These are phyloP conservation scores for Ensete ventricosum DNA, from an alignment of 176 grass and related monocot species.

Conservation along the genomic window DNA sequence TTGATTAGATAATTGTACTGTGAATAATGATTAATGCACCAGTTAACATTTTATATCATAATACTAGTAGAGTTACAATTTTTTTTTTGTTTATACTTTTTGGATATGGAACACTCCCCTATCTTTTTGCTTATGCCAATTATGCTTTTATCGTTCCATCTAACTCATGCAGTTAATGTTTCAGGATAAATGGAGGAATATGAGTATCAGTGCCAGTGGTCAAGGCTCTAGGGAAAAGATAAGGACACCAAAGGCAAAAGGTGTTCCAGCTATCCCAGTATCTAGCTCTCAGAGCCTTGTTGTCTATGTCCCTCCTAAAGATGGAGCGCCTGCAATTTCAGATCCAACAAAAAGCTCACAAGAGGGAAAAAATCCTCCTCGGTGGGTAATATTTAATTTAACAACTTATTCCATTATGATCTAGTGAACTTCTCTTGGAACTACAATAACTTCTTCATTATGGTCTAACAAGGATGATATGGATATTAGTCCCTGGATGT, in stretches of 20 bases:
- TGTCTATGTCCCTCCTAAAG: constrained; percentile 24
- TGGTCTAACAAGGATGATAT: not conserved
- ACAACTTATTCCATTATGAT: not conserved
- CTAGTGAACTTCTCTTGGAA: not conserved
- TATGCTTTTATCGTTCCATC: constrained; percentile 3
- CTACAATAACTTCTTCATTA: not conserved
- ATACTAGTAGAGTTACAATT: not conserved
- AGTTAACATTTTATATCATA: not conserved
- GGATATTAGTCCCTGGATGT: not conserved
- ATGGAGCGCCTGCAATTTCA: constrained; percentile 21
- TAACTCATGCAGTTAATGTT: constrained; percentile 18
- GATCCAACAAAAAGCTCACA: constrained; percentile 42
- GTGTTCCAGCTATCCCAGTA: constrained; percentile 17
- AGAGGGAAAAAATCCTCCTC: constrained; percentile 39
- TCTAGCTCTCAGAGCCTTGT: constrained; percentile 22
- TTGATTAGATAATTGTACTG: not conserved
- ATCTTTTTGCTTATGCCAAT: not conserved
- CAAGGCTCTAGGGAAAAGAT: constrained; percentile 82
- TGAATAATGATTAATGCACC: not conserved
- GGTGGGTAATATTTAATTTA: constrained; percentile 34
- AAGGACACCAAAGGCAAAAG: constrained; percentile 44
- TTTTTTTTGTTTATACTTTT: not conserved
- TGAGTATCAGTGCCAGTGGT: constrained; percentile 82
- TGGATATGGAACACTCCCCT: not conserved
- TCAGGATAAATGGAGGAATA: constrained; percentile 99